Evolutionary conservation across 352 stramenopile genomes (phyloP).

Genomic region (Phytophthora quininea): DNA sequence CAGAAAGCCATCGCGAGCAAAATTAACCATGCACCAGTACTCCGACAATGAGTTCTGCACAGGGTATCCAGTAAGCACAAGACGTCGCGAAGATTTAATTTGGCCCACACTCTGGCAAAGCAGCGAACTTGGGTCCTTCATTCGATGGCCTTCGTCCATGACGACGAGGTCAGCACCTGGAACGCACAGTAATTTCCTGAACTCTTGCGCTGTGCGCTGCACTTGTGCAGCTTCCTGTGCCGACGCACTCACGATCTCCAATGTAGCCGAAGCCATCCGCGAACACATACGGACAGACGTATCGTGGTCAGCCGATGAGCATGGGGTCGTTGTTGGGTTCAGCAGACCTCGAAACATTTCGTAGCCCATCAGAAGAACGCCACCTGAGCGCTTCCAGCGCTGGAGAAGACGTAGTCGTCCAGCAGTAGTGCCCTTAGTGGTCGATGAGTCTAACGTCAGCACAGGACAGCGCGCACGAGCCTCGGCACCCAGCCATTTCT

Average conservation of each 20-base stretch:
- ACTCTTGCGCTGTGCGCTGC: slow-evolving; percentile 62
- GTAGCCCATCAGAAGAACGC: slow-evolving; percentile 88
- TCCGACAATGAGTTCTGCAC: slow-evolving; percentile 95
- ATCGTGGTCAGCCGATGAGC: slow-evolving; percentile 38
- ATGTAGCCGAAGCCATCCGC: slow-evolving; percentile 60
- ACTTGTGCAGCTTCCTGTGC: slow-evolving; percentile 53
- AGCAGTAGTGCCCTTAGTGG: slow-evolving; percentile 55
- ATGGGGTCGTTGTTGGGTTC: slow-evolving; percentile 59
- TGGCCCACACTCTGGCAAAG: slow-evolving; percentile 82
- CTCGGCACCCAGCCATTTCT: slow-evolving; percentile 93
- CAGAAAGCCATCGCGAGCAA: slow-evolving; percentile 76
- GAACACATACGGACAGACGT: slow-evolving; percentile 69
- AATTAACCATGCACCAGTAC: slow-evolving; percentile 93
- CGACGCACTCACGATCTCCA: slow-evolving; percentile 66
- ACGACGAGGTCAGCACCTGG: slow-evolving; percentile 83
- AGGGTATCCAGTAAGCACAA: slow-evolving; percentile 95
- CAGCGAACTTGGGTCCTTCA: slow-evolving; percentile 87
- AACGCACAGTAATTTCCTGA: slow-evolving; percentile 55
- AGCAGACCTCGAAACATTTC: slow-evolving; percentile 90
- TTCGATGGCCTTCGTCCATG: slow-evolving; percentile 88
- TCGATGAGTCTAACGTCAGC: slow-evolving; percentile 64
- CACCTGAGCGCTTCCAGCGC: slow-evolving; percentile 76
- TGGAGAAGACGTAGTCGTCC: slow-evolving; percentile 66
- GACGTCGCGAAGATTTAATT: slow-evolving; percentile 73
- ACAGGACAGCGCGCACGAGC: slow-evolving; percentile 59